phyloP scores from a whole-genome alignment of 2,329 filamentous ascomycete genomes.

The Fusarium ambrosium region DNA sequence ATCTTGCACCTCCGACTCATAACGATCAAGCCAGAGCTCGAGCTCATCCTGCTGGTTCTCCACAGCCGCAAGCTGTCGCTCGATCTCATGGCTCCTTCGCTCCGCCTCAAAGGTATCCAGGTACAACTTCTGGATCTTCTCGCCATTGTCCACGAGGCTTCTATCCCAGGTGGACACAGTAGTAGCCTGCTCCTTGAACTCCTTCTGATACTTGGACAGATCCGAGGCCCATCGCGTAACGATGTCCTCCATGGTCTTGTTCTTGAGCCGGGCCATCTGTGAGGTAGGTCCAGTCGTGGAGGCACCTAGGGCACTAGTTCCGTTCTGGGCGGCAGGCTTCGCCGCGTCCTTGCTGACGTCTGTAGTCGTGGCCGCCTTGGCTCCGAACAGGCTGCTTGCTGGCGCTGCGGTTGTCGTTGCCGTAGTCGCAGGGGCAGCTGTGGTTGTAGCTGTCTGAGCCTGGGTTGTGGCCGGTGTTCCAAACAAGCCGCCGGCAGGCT shows the following conservation, averaged over 20 bases:
- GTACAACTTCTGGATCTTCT: slow-evolving; percentile 95
- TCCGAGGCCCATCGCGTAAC: slow-evolving; percentile 97
- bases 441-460: slow-evolving; percentile 37
- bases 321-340: slow-evolving; percentile 49
- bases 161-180: slow-evolving; percentile 93
- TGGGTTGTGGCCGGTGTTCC: slow-evolving; percentile 40
- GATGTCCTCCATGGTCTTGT: slow-evolving; percentile 99
- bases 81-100: slow-evolving; percentile 91
- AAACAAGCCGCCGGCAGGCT: slow-evolving; percentile 46
- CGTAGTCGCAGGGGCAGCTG: slow-evolving; percentile 46
- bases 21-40: slow-evolving; percentile 87
- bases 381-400: slow-evolving; percentile 52
- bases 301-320: slow-evolving; percentile 67
- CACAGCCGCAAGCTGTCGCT: slow-evolving; percentile 88
- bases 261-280: slow-evolving; percentile 90
- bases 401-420: slow-evolving; percentile 49
- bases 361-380: slow-evolving; percentile 50
- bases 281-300: slow-evolving; percentile 87
- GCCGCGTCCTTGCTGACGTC: slow-evolving; percentile 48
- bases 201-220: slow-evolving; percentile 94
- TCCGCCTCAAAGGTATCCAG: slow-evolving; percentile 94
- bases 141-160: slow-evolving; percentile 90
- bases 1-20: slow-evolving; percentile 91
- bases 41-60: slow-evolving; percentile 95
- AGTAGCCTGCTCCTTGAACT: slow-evolving; percentile 91